Percentiles rank a stretch among this genome's conserved stretches.
Conservation (phyloP, 768 basidiomycete species). For the Boletus coccyginus region DNA sequence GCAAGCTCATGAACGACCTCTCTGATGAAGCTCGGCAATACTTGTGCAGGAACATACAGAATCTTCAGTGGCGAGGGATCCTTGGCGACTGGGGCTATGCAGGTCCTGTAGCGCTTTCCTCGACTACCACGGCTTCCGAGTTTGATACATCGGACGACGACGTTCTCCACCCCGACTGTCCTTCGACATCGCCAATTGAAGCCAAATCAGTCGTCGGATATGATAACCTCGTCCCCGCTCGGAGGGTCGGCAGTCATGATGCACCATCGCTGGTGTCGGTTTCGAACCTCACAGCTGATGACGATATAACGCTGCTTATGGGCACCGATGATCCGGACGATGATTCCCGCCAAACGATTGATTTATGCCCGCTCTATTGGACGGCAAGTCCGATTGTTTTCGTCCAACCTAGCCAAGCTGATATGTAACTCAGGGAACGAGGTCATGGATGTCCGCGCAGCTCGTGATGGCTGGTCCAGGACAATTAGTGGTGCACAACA, state of each 20-base stretch:
- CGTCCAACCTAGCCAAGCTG: background rate
- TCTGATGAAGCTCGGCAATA: too few species aligned
- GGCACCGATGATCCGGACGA: background rate
- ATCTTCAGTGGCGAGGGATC: too few species aligned
- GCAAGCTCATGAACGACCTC: too few species aligned
- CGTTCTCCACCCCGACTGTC: too few species aligned
- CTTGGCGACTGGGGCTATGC: too few species aligned
- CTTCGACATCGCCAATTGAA: too few species aligned
- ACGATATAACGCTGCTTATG: background rate
- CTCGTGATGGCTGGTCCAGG: constrained; percentile 3
- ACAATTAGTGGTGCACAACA: background rate
- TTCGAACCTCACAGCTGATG: background rate
- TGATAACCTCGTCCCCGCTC: background rate
- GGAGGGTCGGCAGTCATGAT: background rate
- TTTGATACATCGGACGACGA: too few species aligned
- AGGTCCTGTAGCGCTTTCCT: too few species aligned
- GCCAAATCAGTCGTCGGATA: background rate
- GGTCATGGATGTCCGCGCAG: constrained; percentile 3
- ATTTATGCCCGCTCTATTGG: background rate
- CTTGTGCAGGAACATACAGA: background rate
- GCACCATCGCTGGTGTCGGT: too few species aligned
- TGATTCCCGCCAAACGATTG: background rate
- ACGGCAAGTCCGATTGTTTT: background rate
- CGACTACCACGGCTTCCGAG: too few species aligned
- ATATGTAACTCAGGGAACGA: background rate